These are phyloP conservation scores for Chrysanthemum lavandulifolium DNA, from an alignment of 129 eudicot genomes.

Conservation along the genomic window DNA sequence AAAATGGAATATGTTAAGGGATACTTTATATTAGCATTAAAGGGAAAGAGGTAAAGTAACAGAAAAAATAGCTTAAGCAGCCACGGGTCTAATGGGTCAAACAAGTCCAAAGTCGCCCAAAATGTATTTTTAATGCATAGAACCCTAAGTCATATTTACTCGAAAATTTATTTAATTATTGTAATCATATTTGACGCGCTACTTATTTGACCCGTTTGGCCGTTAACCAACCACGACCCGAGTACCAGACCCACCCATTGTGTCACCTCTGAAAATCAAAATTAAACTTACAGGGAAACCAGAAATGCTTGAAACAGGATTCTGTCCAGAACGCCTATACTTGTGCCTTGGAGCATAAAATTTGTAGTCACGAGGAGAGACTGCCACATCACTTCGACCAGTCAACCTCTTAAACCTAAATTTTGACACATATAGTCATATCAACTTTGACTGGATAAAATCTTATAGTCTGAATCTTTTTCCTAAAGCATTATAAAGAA, in stretches of 20 bases:
- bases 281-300: conserved; percentile 64
- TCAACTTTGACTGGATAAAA: conserved; percentile 6
- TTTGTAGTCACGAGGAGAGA: conserved; percentile 82
- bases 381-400: conserved; percentile 75
- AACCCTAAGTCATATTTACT: not conserved
- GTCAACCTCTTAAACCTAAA: conserved; percentile 90
- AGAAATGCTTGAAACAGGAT: conserved; percentile 53
- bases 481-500: not conserved
- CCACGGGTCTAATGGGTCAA: not conserved
- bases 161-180: not conserved
- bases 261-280: conserved; percentile 5
- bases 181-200: not conserved
- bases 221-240: too few relatives aligned
- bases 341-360: conserved; percentile 96
- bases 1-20: conserved; percentile 16
- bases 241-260: not conserved
- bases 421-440: not conserved
- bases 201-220: not conserved
- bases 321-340: conserved; percentile 71
- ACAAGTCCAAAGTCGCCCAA: not conserved
- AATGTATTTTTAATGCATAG: not conserved
- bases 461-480: conserved; percentile 1
- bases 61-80: not conserved
- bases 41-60: conserved; percentile 5
- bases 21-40: conserved; percentile 12